phyloP scores from a whole-genome alignment of 73 alveolate genomes.

The Blepharisma stoltei region DNA sequence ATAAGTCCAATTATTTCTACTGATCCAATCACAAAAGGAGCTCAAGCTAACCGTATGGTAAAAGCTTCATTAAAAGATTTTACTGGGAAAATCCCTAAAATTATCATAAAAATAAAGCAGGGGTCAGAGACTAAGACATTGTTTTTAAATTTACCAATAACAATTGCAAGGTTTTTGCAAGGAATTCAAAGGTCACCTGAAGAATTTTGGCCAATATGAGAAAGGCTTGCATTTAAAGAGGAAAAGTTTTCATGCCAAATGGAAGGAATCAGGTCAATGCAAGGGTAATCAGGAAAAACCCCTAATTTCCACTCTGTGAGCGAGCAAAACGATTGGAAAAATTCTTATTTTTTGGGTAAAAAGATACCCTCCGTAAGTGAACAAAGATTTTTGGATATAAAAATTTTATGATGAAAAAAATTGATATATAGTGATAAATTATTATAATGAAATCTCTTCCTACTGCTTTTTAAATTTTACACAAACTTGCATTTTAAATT shows the following conservation, averaged over 20 bases:
- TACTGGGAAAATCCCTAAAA: background rate
- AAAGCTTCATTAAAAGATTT: background rate
- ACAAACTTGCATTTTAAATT: too few species aligned
- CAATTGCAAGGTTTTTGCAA: slow-evolving; percentile 22
- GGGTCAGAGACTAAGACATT: background rate
- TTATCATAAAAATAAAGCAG: background rate
- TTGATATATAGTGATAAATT: too few species aligned
- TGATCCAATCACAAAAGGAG: background rate
- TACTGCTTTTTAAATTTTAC: too few species aligned
- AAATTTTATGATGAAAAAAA: too few species aligned
- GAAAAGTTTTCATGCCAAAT: background rate
- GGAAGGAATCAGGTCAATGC: background rate
- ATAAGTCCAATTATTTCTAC: slow-evolving; percentile 6
- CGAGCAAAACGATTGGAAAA: too few species aligned
- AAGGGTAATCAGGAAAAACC: too few species aligned
- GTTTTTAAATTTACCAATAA: background rate
- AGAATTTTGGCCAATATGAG: background rate
- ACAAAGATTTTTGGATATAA: too few species aligned
- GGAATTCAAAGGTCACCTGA: background rate
- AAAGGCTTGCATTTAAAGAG: slow-evolving; percentile 11
- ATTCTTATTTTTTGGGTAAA: too few species aligned
- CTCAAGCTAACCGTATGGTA: background rate
- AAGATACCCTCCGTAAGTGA: too few species aligned
- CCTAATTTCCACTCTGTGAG: too few species aligned
- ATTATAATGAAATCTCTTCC: too few species aligned